phyloP scores from a whole-genome alignment of 2,329 filamentous ascomycete genomes.

The Coniochaeta prunicola region DNA sequence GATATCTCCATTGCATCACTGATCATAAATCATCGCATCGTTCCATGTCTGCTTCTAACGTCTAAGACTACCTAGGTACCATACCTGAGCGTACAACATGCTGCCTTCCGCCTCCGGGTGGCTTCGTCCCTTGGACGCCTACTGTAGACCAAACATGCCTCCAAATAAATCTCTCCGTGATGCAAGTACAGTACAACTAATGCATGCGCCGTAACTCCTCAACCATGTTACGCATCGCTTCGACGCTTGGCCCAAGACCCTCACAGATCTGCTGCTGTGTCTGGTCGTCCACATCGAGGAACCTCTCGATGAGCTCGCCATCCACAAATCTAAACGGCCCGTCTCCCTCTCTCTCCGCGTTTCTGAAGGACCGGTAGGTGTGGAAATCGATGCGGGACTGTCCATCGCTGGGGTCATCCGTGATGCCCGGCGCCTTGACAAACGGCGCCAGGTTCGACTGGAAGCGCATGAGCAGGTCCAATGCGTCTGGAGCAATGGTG shows the following conservation, averaged over 20 bases:
- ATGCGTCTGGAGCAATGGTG: conserved; percentile 62
- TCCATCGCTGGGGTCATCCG: background rate
- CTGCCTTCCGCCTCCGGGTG: background rate
- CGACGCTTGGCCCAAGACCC: conserved; percentile 52
- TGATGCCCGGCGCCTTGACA: conserved; percentile 57
- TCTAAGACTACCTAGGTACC: background rate
- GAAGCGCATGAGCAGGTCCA: conserved; percentile 76
- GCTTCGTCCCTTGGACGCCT: background rate
- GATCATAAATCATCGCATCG: background rate
- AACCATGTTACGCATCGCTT: conserved; percentile 54
- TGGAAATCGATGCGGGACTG: conserved; percentile 59
- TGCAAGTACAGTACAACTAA: conserved; percentile 20
- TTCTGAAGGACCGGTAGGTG: conserved; percentile 76
- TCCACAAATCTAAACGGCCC: conserved; percentile 86
- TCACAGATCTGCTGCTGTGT: conserved; percentile 45
- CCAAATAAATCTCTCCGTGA: background rate
- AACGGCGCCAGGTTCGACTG: conserved; percentile 63
- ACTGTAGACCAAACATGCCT: background rate
- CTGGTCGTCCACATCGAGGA: conserved; percentile 62
- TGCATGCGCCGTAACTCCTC: conserved; percentile 58
- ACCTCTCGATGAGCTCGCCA: conserved; percentile 81
- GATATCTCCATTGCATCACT: background rate
- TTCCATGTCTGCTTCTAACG: background rate
- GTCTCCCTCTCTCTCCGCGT: conserved; percentile 59
- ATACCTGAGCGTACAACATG: background rate